Evolutionary conservation across 805 yeast species (phyloP).

Genomic region (Metschnikowia proteae): DNA sequence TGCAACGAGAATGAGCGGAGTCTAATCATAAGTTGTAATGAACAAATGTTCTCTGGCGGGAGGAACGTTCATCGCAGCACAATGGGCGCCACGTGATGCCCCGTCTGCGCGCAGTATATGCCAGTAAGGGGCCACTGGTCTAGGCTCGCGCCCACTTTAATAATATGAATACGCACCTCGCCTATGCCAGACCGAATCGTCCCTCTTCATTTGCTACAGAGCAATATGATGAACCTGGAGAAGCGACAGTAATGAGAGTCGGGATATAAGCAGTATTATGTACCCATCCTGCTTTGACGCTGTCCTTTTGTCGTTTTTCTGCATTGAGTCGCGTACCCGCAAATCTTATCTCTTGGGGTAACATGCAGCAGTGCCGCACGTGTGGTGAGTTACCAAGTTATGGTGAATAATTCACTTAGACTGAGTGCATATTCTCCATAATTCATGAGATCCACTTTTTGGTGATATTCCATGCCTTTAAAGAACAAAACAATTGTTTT

Average conservation of each 20-base stretch:
- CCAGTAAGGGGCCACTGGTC: not conserved
- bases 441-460: too few relatives aligned
- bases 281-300: too few relatives aligned
- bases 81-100: slow-evolving; percentile 1
- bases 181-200: not conserved
- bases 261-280: too few relatives aligned
- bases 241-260: not conserved
- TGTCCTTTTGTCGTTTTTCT: too few relatives aligned
- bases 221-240: not conserved
- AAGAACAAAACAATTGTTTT: not conserved
- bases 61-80: slow-evolving; percentile 4
- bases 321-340: too few relatives aligned
- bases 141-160: not conserved
- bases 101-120: not conserved
- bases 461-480: not conserved
- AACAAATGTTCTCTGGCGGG: not conserved
- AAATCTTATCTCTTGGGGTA: too few relatives aligned
- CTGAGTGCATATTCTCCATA: too few relatives aligned
- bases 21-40: slow-evolving; percentile 1
- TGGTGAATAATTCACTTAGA: too few relatives aligned
- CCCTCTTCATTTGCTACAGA: not conserved
- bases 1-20: not conserved
- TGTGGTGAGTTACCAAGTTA: too few relatives aligned
- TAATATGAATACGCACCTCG: not conserved
- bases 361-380: too few relatives aligned